Conservation (phyloP, 225 moss, liverwort and hornwort species). For the Climacium dendroides region DNA sequence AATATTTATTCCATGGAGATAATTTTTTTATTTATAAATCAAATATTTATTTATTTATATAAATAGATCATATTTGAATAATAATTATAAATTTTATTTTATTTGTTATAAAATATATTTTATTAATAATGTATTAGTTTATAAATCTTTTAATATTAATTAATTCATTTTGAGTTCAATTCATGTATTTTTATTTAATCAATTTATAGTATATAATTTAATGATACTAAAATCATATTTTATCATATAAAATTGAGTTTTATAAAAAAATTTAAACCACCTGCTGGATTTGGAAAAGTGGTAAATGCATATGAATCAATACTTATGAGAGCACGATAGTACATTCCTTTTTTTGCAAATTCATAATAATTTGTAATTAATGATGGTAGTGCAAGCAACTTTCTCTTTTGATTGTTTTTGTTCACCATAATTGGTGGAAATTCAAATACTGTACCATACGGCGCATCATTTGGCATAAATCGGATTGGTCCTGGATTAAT, state of each 20-base stretch:
- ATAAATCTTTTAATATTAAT: neutral
- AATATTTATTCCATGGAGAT: neutral
- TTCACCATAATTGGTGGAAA: constrained; percentile 7
- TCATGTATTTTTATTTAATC: neutral
- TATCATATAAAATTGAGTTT: neutral
- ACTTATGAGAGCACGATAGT: constrained; percentile 19
- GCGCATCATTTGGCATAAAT: constrained; percentile 42
- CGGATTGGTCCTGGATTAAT: constrained; percentile 15
- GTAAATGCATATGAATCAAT: constrained; percentile 23
- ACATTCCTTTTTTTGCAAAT: constrained; percentile 25
- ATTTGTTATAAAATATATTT: neutral
- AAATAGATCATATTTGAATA: neutral
- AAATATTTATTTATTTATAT: neutral
- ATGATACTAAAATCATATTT: neutral
- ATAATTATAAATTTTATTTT: neutral
- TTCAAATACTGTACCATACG: constrained; percentile 25
- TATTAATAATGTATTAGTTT: neutral
- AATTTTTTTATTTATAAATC: neutral
- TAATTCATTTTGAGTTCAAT: neutral
- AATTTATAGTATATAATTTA: neutral
- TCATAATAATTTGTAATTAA: constrained; percentile 19
- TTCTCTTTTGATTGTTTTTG: constrained; percentile 6
- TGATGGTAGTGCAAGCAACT: neutral
- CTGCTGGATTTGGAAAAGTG: constrained; percentile 4
- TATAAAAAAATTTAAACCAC: neutral